A percentile compares a stretch with the other conserved stretches of the same genome.
phyloP scores from a whole-genome alignment of 2,329 filamentous ascomycete species.

The Ophiosphaerella herpotricha region DNA sequence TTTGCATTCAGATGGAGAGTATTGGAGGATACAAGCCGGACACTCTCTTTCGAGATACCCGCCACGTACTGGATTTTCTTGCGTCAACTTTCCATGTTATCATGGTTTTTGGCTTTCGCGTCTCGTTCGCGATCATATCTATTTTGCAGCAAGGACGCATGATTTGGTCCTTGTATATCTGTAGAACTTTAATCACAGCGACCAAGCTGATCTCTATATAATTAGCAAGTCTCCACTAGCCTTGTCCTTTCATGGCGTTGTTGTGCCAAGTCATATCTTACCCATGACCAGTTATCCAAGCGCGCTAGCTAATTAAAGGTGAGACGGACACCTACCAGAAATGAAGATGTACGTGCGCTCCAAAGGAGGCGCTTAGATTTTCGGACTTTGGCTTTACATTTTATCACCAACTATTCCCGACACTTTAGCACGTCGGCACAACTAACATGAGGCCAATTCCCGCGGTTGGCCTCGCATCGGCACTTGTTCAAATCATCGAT shows the following conservation, averaged over 20 bases:
- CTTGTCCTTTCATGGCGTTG: too few relatives aligned
- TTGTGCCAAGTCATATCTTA: neutral
- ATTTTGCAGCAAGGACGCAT: neutral
- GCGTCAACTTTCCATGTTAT: neutral
- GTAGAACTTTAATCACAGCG: neutral
- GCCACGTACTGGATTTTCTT: constrained; percentile 11
- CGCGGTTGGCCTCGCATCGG: constrained; percentile 8
- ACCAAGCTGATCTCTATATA: neutral
- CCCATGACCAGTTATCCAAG: neutral
- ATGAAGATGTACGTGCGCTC: neutral
- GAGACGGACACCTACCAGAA: constrained; percentile 1
- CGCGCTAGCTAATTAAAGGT: neutral
- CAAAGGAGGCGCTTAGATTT: neutral
- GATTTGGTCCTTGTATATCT: neutral
- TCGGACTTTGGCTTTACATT: too few relatives aligned
- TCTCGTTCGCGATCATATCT: neutral
- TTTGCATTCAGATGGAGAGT: neutral
- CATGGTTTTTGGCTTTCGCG: neutral
- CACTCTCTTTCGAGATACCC: constrained; percentile 24
- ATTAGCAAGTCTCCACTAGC: too few relatives aligned
- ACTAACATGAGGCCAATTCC: constrained; percentile 4
- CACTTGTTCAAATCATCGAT: constrained; percentile 27
- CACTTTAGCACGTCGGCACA: neutral
- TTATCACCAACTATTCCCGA: neutral
- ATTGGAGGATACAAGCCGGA: constrained; percentile 10